These are phyloP conservation scores for Boletus rex-veris DNA, from an alignment of 768 basidiomycete genomes.

Conservation along the genomic window DNA sequence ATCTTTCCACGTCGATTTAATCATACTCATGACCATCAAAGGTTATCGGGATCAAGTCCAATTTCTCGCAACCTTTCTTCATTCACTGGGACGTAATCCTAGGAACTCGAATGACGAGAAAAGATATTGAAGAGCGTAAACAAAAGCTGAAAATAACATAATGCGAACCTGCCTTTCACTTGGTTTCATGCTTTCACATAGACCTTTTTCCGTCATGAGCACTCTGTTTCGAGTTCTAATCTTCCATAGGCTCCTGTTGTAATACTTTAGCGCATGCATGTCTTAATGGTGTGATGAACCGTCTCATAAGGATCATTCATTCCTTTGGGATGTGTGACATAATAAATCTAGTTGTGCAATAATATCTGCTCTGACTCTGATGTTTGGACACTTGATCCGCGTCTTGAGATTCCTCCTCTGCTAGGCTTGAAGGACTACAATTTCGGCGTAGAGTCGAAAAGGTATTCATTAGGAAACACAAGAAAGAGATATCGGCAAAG, in stretches of 20 bases:
- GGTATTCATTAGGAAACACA: too few relatives aligned
- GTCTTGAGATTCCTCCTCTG: neutral
- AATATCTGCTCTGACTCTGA: too few relatives aligned
- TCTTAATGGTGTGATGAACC: conserved; percentile 11
- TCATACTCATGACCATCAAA: conserved; percentile 1
- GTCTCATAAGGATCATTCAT: too few relatives aligned
- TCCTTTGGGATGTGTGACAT: too few relatives aligned
- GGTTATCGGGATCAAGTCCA: conserved; percentile 84
- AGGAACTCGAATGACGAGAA: conserved; percentile 78
- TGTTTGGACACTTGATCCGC: too few relatives aligned
- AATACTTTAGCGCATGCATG: conserved; percentile 10
- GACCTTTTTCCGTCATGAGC: neutral
- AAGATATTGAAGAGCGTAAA: conserved; percentile 56
- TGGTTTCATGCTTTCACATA: neutral
- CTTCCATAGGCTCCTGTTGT: conserved; percentile 19
- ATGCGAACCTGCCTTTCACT: neutral
- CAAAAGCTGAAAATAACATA: conserved; percentile 31
- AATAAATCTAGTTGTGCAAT: too few relatives aligned
- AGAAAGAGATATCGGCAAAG: too few relatives aligned
- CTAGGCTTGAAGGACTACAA: too few relatives aligned
- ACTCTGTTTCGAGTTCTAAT: neutral
- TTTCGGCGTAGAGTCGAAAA: too few relatives aligned
- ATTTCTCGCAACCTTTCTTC: conserved; percentile 96
- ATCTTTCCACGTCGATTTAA: neutral
- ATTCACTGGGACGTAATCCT: conserved; percentile 88